Evolutionary conservation across 139 green algal species (phyloP).

Genomic region (Monoraphidium neglectum): DNA sequence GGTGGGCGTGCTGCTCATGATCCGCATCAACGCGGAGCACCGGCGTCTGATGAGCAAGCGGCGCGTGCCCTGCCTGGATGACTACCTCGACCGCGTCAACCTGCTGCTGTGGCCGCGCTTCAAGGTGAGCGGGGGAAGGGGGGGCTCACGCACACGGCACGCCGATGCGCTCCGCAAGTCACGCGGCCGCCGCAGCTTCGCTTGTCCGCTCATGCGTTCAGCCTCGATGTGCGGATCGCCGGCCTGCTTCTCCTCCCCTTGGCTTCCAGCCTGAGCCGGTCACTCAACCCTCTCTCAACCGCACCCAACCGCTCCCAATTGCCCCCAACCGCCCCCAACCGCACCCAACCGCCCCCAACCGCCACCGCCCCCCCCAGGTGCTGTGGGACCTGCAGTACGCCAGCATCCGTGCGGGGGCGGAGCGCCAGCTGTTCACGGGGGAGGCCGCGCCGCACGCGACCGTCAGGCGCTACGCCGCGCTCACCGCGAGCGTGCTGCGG

Average conservation of each 20-base stretch:
- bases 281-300: too few relatives aligned
- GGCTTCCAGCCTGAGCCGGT: too few relatives aligned
- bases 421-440: slow-evolving; percentile 46
- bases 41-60: slow-evolving; percentile 75
- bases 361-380: slow-evolving; percentile 37
- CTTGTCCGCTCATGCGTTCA: too few relatives aligned
- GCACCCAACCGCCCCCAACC: too few relatives aligned
- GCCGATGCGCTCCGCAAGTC: too few relatives aligned
- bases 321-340: too few relatives aligned
- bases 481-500: slow-evolving; percentile 78
- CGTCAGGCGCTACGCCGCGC: slow-evolving; percentile 71
- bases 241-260: too few relatives aligned
- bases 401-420: slow-evolving; percentile 56
- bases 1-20: slow-evolving; percentile 92
- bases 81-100: slow-evolving; percentile 93
- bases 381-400: slow-evolving; percentile 80
- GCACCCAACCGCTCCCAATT: too few relatives aligned
- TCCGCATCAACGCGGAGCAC: slow-evolving; percentile 90
- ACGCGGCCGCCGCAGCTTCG: too few relatives aligned
- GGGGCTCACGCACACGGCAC: background rate
- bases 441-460: slow-evolving; percentile 11
- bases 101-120: slow-evolving; percentile 92
- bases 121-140: slow-evolving; percentile 64
- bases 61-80: slow-evolving; percentile 86
- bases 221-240: too few relatives aligned